phyloP scores from a whole-genome alignment of 2,329 filamentous ascomycete species.

The Trichoderma endophyticum region DNA sequence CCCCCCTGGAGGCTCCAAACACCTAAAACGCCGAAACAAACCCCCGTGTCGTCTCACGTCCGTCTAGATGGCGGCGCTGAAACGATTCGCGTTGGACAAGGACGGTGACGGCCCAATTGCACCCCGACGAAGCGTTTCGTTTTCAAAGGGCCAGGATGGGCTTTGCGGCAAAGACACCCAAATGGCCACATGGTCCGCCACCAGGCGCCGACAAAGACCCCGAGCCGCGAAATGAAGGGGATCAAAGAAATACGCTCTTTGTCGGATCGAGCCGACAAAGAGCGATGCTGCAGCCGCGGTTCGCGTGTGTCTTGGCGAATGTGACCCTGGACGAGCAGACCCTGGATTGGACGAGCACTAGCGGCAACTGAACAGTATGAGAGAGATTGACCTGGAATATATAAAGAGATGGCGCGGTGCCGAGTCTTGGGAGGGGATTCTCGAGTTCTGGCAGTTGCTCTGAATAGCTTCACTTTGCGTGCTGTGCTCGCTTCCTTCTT shows the following conservation, averaged over 20 bases:
- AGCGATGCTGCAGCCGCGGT: background rate
- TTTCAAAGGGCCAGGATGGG: background rate
- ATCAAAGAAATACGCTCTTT: background rate
- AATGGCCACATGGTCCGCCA: background rate
- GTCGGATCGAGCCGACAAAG: conserved; percentile 8
- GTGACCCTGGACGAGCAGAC: background rate
- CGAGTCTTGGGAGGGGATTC: background rate
- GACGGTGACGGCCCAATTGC: background rate
- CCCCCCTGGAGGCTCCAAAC: background rate
- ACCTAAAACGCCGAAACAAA: conserved; percentile 3
- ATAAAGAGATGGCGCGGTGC: background rate
- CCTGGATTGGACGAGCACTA: background rate
- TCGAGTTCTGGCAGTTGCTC: conserved; percentile 3
- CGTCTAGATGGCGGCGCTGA: conserved; percentile 10
- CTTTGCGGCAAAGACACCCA: background rate
- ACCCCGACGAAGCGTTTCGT: background rate
- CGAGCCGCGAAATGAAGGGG: conserved; percentile 13
- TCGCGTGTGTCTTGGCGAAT: background rate
- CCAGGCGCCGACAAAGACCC: background rate
- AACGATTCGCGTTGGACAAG: conserved; percentile 16
- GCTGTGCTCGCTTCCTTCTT: conserved; percentile 15
- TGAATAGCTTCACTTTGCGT: conserved; percentile 21
- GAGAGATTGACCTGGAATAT: background rate
- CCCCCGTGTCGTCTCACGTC: conserved; percentile 16
- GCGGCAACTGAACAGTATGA: background rate